Conservation (phyloP, 192 early-diverging fungal genomes). For the Backusella mclennaniae region DNA sequence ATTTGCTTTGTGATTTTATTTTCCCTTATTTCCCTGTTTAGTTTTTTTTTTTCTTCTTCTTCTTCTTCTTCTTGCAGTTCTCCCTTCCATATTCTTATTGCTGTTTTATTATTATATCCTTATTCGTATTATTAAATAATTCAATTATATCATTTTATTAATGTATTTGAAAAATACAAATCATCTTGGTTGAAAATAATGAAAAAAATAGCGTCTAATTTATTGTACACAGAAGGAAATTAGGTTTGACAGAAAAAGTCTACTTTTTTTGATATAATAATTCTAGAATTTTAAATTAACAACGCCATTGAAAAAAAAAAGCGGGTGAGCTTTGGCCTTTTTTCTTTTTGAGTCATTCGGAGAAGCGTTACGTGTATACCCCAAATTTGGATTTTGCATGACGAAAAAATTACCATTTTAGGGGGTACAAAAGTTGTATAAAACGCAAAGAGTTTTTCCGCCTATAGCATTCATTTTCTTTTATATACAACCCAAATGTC, state of each 20-base stretch:
- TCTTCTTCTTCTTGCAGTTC: background rate
- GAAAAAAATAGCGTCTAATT: background rate
- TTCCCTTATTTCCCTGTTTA: background rate
- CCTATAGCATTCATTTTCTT: background rate
- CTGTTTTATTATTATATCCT: background rate
- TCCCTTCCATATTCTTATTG: background rate
- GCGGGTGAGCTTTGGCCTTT: background rate
- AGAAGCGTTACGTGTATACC: background rate
- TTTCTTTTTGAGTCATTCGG: background rate
- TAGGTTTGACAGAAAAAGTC: background rate
- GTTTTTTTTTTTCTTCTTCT: background rate
- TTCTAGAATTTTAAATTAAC: too few relatives aligned
- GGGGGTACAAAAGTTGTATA: background rate
- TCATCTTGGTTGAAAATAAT: background rate
- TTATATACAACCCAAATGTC: background rate
- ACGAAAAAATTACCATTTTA: background rate
- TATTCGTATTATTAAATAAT: conserved; percentile 1
- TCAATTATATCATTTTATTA: background rate
- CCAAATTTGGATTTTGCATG: background rate
- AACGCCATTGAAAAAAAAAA: too few relatives aligned
- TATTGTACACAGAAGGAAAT: background rate
- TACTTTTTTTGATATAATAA: too few relatives aligned
- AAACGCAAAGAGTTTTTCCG: background rate
- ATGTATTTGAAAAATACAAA: background rate
- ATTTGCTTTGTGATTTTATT: conserved; percentile 4